phyloP scores from a whole-genome alignment of 108 stramenopile genomes.

The Seminavis robusta region DNA sequence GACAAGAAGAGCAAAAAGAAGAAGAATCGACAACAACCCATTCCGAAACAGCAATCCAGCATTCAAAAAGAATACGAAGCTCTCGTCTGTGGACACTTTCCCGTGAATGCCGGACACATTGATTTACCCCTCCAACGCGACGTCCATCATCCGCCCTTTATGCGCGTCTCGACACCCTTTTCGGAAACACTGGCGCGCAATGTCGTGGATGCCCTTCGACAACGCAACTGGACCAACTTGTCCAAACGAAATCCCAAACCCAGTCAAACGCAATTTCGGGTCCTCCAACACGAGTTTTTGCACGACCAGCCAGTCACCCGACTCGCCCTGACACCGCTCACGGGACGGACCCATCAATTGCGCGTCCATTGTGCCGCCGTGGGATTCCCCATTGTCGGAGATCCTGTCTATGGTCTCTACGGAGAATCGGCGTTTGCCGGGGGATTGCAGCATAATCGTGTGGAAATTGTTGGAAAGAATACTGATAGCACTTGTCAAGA shows the following conservation, averaged over 20 bases:
- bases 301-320: slow-evolving; percentile 54
- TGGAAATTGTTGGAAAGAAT: neutral
- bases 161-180: slow-evolving; percentile 69
- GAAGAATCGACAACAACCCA: too few species aligned
- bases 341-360: slow-evolving; percentile 86
- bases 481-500: neutral
- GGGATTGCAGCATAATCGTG: slow-evolving; percentile 18
- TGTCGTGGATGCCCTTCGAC: slow-evolving; percentile 54
- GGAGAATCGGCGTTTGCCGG: slow-evolving; percentile 65
- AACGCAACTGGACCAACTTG: slow-evolving; percentile 64
- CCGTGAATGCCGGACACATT: slow-evolving; percentile 27
- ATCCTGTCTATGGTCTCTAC: slow-evolving; percentile 70
- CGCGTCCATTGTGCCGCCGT: slow-evolving; percentile 83
- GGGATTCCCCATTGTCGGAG: slow-evolving; percentile 85
- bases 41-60: too few species aligned
- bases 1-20: too few species aligned
- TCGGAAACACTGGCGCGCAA: slow-evolving; percentile 49
- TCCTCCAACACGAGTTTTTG: slow-evolving; percentile 38
- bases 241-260: slow-evolving; percentile 68
- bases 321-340: slow-evolving; percentile 47
- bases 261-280: slow-evolving; percentile 56
- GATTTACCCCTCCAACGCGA: slow-evolving; percentile 80
- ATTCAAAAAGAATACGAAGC: slow-evolving; percentile 65
- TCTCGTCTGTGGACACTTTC: slow-evolving; percentile 65
- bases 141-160: slow-evolving; percentile 73